Evolutionary conservation across 371 early-diverging fungal species (phyloP), one percentile per base, ranked within the genome.

Genomic region (Mucor sp.): DNA sequence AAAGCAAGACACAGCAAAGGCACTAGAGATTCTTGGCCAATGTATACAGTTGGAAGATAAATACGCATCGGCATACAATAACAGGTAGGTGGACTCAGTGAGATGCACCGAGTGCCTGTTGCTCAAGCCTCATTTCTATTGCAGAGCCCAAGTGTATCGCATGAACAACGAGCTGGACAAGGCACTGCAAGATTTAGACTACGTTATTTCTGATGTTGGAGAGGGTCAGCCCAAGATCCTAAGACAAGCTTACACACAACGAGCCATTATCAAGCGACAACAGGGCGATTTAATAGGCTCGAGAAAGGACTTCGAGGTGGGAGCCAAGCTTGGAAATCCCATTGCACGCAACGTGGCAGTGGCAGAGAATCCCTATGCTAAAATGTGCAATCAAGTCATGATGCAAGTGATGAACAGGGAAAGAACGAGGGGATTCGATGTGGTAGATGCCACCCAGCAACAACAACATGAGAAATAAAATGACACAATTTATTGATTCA

Each of bases 361-460:
- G 0, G 80, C 85, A 63, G 93, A 94, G 66, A 96, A 96, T 70
- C 97, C 96, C 2, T 94, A 93, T 79, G 95, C 96, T 5, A 94
- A 95, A 65, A 84, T 96, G 85, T 96, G 93, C 65, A 88, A 89
- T 53, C 89, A 89, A 33, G 87, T 91, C 59, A 86, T 93, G 68
- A 78, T 86, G 71, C 89, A 93, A 63, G 87, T 89, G 58, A 89
- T 93, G 82, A 77, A 76, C 23, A 77, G 80, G 8, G 84, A 87
- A 74, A 64, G 65, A 62, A 61, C 53, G 60, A 6, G 27, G 12
- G 47, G 39, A 28, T 56, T 57, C 53, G 58, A 23, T 58, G 25
- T 9, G 15, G 28, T 15, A 17, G 33, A 56, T 47, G 47, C 47
- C 19, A 21, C 47, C 1, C 47, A 47, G 17, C 47, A 47, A 47